Conservation (phyloP, 1,284 basidiomycete species). For the Ceratobasidium sp. region DNA sequence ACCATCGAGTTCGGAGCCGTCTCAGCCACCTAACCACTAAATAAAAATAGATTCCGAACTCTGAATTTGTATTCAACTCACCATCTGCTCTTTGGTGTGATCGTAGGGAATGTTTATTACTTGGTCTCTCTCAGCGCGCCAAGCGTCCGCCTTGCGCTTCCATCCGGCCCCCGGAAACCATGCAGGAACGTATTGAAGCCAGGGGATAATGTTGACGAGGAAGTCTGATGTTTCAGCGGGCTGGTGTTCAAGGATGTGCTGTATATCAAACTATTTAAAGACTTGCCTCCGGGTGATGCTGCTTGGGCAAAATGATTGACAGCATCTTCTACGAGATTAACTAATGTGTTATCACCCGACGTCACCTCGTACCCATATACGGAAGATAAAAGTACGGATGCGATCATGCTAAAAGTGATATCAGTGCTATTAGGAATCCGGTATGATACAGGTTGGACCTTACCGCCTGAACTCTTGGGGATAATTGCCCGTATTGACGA, state of each 20-base stretch:
- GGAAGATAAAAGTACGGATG: background rate
- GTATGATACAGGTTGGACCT: background rate
- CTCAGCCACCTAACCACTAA: background rate
- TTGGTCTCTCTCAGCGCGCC: conserved; percentile 12
- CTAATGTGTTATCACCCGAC: background rate
- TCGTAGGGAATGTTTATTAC: conserved; percentile 18
- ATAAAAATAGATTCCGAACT: background rate
- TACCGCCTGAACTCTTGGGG: conserved; percentile 4
- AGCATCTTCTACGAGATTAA: conserved; percentile 2
- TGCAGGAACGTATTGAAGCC: conserved; percentile 41
- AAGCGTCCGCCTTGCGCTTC: conserved; percentile 39
- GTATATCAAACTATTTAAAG: background rate
- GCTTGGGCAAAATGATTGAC: background rate
- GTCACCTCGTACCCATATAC: conserved; percentile 18
- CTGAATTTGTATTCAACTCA: background rate
- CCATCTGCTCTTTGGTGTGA: conserved; percentile 26
- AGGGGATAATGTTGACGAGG: conserved; percentile 26
- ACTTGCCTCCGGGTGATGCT: background rate
- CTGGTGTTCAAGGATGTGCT: background rate
- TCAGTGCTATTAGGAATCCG: background rate
- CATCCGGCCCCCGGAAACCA: conserved; percentile 47
- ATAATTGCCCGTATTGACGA: background rate
- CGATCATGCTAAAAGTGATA: background rate
- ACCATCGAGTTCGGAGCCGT: conserved; percentile 10
- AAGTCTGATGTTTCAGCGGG: conserved; percentile 10